Conservation (phyloP, 2,329 filamentous ascomycete genomes). For the Polytolypa hystricis region DNA sequence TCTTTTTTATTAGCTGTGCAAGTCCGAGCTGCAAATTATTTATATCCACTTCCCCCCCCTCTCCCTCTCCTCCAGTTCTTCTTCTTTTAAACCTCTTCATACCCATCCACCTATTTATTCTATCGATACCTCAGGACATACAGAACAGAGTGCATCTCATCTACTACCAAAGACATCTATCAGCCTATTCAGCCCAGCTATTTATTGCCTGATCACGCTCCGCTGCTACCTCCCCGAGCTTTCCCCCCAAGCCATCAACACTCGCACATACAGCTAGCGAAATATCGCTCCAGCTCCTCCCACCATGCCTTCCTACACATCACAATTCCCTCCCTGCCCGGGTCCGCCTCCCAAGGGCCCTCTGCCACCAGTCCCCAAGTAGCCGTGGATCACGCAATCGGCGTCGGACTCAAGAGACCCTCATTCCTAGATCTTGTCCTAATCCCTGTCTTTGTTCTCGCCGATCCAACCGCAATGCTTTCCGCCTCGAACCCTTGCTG, state of each 20-base stretch:
- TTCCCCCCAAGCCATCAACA: neutral
- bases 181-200: too few species aligned
- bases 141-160: neutral
- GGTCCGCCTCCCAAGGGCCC: constrained; percentile 15
- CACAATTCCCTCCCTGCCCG: constrained; percentile 16
- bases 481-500: neutral
- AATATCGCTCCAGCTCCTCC: constrained; percentile 1
- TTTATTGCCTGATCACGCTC: neutral
- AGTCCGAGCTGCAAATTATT: neutral
- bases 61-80: neutral
- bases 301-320: constrained; percentile 14
- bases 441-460: constrained; percentile 4
- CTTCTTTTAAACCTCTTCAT: too few species aligned
- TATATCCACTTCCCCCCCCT: neutral
- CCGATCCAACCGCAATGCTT: neutral
- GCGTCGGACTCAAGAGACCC: too few species aligned
- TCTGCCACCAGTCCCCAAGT: constrained; percentile 15
- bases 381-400: constrained; percentile 2
- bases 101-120: too few species aligned
- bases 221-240: neutral
- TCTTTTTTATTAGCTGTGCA: neutral
- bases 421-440: neutral
- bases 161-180: too few species aligned
- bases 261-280: too few species aligned
- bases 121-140: neutral